These are phyloP conservation scores for Sarocladium strictum DNA, from an alignment of 2,329 filamentous ascomycete genomes.

Conservation along the genomic window DNA sequence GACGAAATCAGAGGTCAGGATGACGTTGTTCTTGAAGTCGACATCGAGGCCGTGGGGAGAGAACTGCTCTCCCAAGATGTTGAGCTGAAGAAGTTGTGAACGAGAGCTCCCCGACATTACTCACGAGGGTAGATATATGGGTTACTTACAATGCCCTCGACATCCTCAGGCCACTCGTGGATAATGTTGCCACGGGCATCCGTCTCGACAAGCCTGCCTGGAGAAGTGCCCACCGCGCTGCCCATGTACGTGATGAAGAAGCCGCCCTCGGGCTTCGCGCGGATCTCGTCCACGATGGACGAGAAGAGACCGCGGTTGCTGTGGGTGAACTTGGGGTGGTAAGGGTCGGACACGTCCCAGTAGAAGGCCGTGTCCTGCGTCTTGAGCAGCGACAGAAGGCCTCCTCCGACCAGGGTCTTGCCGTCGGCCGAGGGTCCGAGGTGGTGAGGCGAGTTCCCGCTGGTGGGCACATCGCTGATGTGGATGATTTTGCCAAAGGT, in stretches of 20 bases:
- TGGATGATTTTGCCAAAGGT: constrained; percentile 55
- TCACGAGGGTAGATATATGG: no score
- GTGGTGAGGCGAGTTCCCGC: constrained; percentile 57
- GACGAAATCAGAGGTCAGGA: constrained; percentile 58
- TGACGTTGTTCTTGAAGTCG: constrained; percentile 51
- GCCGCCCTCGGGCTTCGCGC: constrained; percentile 52
- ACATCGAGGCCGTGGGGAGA: constrained; percentile 54
- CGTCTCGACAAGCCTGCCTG: constrained; percentile 55
- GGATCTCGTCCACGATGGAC: constrained; percentile 57
- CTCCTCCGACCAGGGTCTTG: constrained; percentile 52
- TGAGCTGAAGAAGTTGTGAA: constrained; percentile 26
- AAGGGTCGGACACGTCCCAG: constrained; percentile 54
- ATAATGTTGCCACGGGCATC: constrained; percentile 55
- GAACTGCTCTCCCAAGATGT: constrained; percentile 55
- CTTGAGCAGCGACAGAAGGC: constrained; percentile 52
- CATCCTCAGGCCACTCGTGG: constrained; percentile 55
- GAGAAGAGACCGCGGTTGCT: constrained; percentile 53
- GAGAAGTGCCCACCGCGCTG: constrained; percentile 50
- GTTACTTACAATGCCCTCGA: constrained; percentile 31
- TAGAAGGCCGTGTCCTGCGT: constrained; percentile 57
- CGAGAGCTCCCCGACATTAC: neutral
- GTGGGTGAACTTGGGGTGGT: constrained; percentile 52
- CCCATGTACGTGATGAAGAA: constrained; percentile 33
- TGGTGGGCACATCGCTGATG: constrained; percentile 51
- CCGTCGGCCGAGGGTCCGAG: constrained; percentile 48